Evolutionary conservation across 257 asterid species (phyloP), one percentile per base, ranked within the genome.

Genomic region (Paraleonurus japonicus): DNA sequence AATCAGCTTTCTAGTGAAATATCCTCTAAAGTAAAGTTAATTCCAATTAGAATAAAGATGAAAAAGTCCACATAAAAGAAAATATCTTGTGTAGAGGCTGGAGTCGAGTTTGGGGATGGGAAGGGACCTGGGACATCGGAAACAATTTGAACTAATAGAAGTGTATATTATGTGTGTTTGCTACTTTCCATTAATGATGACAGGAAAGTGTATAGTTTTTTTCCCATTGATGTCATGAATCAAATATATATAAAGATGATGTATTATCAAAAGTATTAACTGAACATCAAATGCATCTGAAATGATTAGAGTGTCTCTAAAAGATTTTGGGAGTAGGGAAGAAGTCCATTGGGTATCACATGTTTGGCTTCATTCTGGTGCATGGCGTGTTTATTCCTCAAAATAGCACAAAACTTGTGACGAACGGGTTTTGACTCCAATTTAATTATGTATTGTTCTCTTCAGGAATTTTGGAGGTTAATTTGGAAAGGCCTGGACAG

Each of bases 381-480:
- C 12, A 58, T 17, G 13, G 10, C 63, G 39, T 4, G n/a, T n/a
- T 22, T 3, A 41, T 54, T 22, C 65, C 30, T 28, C 74, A 54
- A 22, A 11, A 22, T 15, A 43, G 43, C 65, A 22, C 7, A 3
- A 16, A 12, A 20, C 20, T 9, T 48, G 22, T 2, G 55, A 26
- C 24, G 20, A 28, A 10, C 11, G 41, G 30, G 20, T 20, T 30
- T 60, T 71, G 53, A n/a, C n/a, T n/a, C 65, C 41, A 24, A 64
- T 69, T 79, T 61, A 27, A 54, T 39, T 9, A 64, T 53, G 67
- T 11, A 19, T 33, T n/a, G n/a, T n/a, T 72, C 22, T 65, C 73
- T 75, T 27, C 89, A 93, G 98, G 98, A 67, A 87, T 94, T 77
- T 69, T 86, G 78, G 95, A 94, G 89, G 85, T 94, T 48, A 86